Conservation (phyloP, 192 early-diverging fungal genomes). For the Entomortierella lignicola region DNA sequence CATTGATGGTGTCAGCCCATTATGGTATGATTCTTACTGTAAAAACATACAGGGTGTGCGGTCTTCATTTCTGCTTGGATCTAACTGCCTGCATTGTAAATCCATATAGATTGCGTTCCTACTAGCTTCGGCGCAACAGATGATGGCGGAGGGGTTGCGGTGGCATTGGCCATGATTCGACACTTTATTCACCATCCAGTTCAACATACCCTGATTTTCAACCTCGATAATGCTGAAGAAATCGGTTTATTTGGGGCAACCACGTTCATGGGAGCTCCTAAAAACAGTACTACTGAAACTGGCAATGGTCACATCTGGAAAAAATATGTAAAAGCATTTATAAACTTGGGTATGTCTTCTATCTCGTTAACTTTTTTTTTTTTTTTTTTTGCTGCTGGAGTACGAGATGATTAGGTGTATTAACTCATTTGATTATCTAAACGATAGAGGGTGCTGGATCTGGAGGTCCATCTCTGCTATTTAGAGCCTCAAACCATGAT, state of each 20-base stretch:
- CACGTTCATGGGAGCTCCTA: slow-evolving; percentile 60
- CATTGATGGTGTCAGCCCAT: slow-evolving; percentile 73
- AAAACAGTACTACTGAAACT: slow-evolving; percentile 28
- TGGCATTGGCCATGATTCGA: slow-evolving; percentile 65
- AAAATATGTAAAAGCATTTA: slow-evolving; percentile 66
- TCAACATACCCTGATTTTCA: slow-evolving; percentile 70
- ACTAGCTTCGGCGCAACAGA: slow-evolving; percentile 77
- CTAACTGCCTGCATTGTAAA: no score
- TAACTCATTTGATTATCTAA: not conserved
- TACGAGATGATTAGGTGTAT: no score
- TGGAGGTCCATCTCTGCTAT: slow-evolving; percentile 75
- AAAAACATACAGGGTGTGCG: no score
- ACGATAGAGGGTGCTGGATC: slow-evolving; percentile 72
- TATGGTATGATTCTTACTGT: slow-evolving; percentile 64
- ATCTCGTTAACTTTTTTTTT: no score
- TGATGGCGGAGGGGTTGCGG: slow-evolving; percentile 74
- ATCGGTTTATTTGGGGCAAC: slow-evolving; percentile 68
- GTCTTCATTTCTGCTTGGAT: no score
- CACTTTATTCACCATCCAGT: slow-evolving; percentile 68
- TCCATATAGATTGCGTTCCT: slow-evolving; percentile 72
- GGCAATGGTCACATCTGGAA: slow-evolving; percentile 70
- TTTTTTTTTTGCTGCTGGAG: no score
- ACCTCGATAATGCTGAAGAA: slow-evolving; percentile 80
- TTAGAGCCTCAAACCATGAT: slow-evolving; percentile 56
- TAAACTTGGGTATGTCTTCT: slow-evolving; percentile 67